A percentile compares a stretch with the other conserved stretches of the same genome.
Conservation (phyloP, 2,329 filamentous ascomycete genomes). For the Curvularia sp. region DNA sequence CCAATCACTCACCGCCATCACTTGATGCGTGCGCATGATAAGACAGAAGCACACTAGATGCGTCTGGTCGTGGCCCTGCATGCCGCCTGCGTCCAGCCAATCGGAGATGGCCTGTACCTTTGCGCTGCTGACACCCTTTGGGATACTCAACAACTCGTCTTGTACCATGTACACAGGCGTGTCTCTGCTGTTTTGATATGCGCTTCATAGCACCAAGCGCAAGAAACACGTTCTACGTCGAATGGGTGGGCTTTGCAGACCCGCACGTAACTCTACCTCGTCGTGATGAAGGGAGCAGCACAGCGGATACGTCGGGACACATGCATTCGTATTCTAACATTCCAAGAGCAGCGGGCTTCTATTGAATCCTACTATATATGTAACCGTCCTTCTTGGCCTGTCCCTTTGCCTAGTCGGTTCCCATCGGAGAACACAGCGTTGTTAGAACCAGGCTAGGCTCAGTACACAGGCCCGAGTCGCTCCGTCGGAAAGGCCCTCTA, state of each 20-base stretch:
- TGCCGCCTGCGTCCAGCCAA: constrained; percentile 1
- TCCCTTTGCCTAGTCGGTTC: not conserved
- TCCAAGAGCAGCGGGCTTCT: not conserved
- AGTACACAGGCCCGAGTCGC: not conserved
- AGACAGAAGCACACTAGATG: constrained; percentile 5
- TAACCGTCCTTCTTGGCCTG: not conserved
- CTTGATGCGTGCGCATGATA: constrained; percentile 8
- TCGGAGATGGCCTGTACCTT: not conserved
- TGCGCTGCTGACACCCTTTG: not conserved
- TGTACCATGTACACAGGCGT: not conserved
- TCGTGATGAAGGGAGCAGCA: not conserved
- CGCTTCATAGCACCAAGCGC: not conserved
- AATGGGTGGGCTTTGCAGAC: not conserved
- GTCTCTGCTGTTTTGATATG: not conserved
- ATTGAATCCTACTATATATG: not conserved
- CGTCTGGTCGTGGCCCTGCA: constrained; percentile 8
- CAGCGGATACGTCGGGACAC: not conserved
- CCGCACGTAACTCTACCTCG: not conserved
- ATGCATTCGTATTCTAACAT: not conserved
- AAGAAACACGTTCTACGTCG: not conserved
- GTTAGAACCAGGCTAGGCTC: not conserved
- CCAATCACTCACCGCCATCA: constrained; percentile 5
- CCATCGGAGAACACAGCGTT: not conserved
- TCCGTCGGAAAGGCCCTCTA: not conserved
- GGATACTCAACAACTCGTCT: not conserved